Percentiles rank a stretch among this genome's conserved stretches.
These are phyloP conservation scores for Apostasia ramifera DNA, from an alignment of 106 monocot genomes.

Conservation along the genomic window DNA sequence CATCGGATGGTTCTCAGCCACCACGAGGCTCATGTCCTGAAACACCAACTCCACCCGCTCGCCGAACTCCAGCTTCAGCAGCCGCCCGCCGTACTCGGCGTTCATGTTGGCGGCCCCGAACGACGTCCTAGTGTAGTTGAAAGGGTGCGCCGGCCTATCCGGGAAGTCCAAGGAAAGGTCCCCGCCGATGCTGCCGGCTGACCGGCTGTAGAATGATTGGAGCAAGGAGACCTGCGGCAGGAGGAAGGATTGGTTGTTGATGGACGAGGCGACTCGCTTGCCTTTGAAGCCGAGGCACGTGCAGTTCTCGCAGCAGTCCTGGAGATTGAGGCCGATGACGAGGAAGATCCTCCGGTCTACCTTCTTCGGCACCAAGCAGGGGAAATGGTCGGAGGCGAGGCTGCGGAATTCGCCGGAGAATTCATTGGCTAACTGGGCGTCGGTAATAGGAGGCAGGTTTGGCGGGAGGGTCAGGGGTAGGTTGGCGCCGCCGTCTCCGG, in stretches of 20 bases:
- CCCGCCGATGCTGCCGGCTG: neutral
- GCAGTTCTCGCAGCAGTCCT: constrained; percentile 12
- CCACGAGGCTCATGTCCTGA: constrained; percentile 32
- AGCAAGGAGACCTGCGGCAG: constrained; percentile 17
- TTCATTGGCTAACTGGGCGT: constrained; percentile 14
- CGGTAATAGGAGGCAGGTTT: constrained; percentile 23
- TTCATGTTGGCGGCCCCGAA: constrained; percentile 21
- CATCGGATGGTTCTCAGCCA: constrained; percentile 41
- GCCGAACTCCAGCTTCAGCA: constrained; percentile 21
- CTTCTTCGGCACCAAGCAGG: constrained; percentile 19
- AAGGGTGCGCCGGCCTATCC: constrained; percentile 9
- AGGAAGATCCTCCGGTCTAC: constrained; percentile 33
- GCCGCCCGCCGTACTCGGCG: constrained; percentile 12
- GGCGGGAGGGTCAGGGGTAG: constrained; percentile 3
- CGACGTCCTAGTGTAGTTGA: constrained; percentile 30
- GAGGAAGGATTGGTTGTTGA: constrained; percentile 32
- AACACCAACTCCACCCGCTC: constrained; percentile 25
- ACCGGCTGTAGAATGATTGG: constrained; percentile 18
- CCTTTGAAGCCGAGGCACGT: constrained; percentile 25
- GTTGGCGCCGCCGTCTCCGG: constrained; percentile 1
- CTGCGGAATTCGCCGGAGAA: constrained; percentile 16
- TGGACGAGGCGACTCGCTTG: constrained; percentile 15
- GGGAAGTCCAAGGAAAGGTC: constrained; percentile 22
- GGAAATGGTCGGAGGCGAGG: constrained; percentile 21
- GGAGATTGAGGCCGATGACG: constrained; percentile 17